Evolutionary conservation across 192 early-diverging fungal species (phyloP), one percentile per base, ranked within the genome.

Genomic region (Obelidium mucronatum): DNA sequence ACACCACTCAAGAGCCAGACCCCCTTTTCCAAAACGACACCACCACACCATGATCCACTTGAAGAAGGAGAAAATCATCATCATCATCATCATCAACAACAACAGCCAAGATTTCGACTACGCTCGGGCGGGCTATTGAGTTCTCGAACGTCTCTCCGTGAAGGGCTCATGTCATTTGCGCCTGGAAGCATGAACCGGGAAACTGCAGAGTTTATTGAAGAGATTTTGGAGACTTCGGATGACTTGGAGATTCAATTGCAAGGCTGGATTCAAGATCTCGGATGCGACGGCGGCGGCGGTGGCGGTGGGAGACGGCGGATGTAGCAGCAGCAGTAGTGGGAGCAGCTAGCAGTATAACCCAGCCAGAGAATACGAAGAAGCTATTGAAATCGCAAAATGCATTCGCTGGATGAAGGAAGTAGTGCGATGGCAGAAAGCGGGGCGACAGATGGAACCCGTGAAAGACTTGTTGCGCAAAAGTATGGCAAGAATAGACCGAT

Each of bases 401-500:
- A 26, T 84, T 2, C 54, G 66, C 1, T 84, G 79, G 79, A 75
- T 84, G 67, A 68, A 70, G 26, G 79, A 84, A 42, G 56, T 84
- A 5, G 63, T 84, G 31, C 55, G 30, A 55, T 84, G 82, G 82
- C 79, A 81, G 44, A 28, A 61, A 6, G 79, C 78, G 4, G 82
- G 79, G 8, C 62, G 39, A 39, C 79, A 84, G 62, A 79, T 84
- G 79, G 79, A 84, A 51, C 73, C 76, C 30, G 74, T 84, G 44
- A 80, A 79, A 53, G 79, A 78, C 59, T 55, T 74, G 48, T 75
- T 83, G 76, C 37, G 82, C 40, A 74, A 26, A 55, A 60, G 63
- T 42, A 83, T 83, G 82, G 76, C 64, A 40, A 83, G 78, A 61
- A 83, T 83, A 67, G 82, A 83, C 30, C 31, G 55, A 40, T 83